These are phyloP conservation scores for Kockiozyma suomiensis DNA, from an alignment of 805 yeast genomes.

Conservation along the genomic window DNA sequence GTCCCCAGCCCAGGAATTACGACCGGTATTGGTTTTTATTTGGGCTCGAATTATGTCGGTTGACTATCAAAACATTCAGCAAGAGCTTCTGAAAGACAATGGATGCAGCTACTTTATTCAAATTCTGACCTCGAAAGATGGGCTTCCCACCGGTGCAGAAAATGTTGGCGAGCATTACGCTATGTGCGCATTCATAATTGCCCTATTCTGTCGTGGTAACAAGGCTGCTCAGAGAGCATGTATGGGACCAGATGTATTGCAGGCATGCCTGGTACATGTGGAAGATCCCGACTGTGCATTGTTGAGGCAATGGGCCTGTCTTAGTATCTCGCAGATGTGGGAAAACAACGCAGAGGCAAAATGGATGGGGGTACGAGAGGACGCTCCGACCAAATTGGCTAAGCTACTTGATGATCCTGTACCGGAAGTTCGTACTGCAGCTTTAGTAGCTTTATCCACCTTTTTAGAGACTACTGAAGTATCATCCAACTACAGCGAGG, in stretches of 20 bases:
- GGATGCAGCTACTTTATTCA: constrained; percentile 86
- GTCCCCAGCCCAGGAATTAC: constrained; percentile 92
- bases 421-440: constrained; percentile 91
- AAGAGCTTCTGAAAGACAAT: constrained; percentile 86
- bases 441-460: constrained; percentile 69
- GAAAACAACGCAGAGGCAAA: constrained; percentile 72
- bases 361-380: constrained; percentile 66
- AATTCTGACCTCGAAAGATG: constrained; percentile 57
- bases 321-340: constrained; percentile 78
- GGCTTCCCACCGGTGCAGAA: constrained; percentile 38
- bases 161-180: constrained; percentile 85
- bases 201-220: constrained; percentile 81
- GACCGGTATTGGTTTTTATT: constrained; percentile 90
- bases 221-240: constrained; percentile 79
- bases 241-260: constrained; percentile 69
- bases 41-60: constrained; percentile 99
- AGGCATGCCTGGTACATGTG: constrained; percentile 65
- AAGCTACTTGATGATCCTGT: constrained; percentile 79
- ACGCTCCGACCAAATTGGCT: constrained; percentile 58
- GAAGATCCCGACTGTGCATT: constrained; percentile 79
- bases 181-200: constrained; percentile 87
- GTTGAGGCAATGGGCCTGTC: constrained; percentile 88
- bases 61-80: constrained; percentile 86
- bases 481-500: constrained; percentile 27
- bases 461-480: constrained; percentile 54